phyloP scores from a whole-genome alignment of 108 stramenopile species.

The Discostella stelligeroides region DNA sequence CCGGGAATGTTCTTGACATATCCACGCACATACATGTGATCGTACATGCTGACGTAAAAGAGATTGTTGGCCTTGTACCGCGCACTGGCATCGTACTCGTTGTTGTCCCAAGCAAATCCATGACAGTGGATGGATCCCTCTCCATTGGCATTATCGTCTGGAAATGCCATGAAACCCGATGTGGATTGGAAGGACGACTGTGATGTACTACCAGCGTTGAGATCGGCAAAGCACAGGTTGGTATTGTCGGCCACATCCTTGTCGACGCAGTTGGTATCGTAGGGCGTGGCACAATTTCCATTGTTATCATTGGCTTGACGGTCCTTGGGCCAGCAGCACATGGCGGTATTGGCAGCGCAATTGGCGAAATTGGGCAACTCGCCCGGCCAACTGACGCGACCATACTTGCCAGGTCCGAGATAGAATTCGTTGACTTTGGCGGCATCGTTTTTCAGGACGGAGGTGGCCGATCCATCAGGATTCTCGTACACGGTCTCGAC shows the following conservation, averaged over 20 bases:
- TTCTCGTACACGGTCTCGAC: conserved; percentile 46
- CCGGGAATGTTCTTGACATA: conserved; percentile 45
- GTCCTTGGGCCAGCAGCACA: conserved; percentile 44
- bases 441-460: conserved; percentile 23
- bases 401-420: conserved; percentile 16
- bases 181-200: conserved; percentile 8
- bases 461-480: conserved; percentile 19
- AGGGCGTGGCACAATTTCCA: conserved; percentile 41
- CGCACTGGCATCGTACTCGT: conserved; percentile 19
- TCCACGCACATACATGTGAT: conserved; percentile 55
- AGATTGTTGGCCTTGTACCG: conserved; percentile 57
- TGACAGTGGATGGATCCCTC: conserved; percentile 62
- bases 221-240: conserved; percentile 53
- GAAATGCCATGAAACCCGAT: conserved; percentile 30
- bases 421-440: conserved; percentile 31
- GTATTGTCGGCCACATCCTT: conserved; percentile 59
- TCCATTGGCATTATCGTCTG: conserved; percentile 26
- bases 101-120: conserved; percentile 57
- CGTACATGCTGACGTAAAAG: conserved; percentile 62
- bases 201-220: conserved; percentile 5
- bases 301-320: conserved; percentile 41
- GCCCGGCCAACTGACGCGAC: conserved; percentile 25
- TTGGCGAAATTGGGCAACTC: conserved; percentile 34
- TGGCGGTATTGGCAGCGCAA: conserved; percentile 33
- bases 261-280: conserved; percentile 50